These are phyloP conservation scores for Amylocarpus encephaloides DNA, from an alignment of 2,329 filamentous ascomycete genomes.

Conservation along the genomic window DNA sequence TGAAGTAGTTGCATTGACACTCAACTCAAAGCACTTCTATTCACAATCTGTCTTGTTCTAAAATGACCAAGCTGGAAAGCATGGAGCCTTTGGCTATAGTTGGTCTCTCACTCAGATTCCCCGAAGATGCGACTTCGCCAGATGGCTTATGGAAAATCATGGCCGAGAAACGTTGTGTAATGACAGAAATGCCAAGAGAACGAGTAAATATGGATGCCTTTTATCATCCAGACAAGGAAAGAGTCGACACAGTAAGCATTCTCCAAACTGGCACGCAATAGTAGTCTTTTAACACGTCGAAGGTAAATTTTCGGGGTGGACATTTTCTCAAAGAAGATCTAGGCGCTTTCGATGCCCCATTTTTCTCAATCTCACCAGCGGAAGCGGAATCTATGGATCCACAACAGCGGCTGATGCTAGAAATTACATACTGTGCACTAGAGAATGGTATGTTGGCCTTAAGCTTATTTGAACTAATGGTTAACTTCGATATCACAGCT, in stretches of 20 bases:
- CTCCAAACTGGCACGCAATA: neutral
- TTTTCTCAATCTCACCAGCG: slow-evolving; percentile 35
- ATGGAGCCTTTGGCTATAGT: slow-evolving; percentile 42
- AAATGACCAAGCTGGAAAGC: too few species aligned
- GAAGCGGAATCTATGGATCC: slow-evolving; percentile 42
- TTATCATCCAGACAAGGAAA: slow-evolving; percentile 30
- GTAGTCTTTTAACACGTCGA: too few species aligned
- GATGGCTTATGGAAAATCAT: slow-evolving; percentile 70
- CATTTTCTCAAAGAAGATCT: slow-evolving; percentile 33
- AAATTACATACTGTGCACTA: slow-evolving; percentile 13
- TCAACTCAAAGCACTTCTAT: too few species aligned
- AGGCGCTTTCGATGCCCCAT: slow-evolving; percentile 35
- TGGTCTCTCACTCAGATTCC: slow-evolving; percentile 44
- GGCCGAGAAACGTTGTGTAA: slow-evolving; percentile 61
- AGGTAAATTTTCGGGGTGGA: slow-evolving; percentile 4
- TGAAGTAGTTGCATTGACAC: too few species aligned
- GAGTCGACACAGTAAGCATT: neutral
- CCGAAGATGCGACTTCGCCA: slow-evolving; percentile 40
- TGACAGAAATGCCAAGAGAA: slow-evolving; percentile 24
- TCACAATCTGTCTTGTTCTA: too few species aligned
- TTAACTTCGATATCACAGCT: slow-evolving; percentile 1
- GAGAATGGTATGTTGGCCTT: too few species aligned
- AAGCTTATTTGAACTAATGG: too few species aligned
- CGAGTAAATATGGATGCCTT: slow-evolving; percentile 43
- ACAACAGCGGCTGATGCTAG: slow-evolving; percentile 50